Evolutionary conservation across 2,329 filamentous ascomycete genomes (phyloP).

Genomic region (Aspergillus transmontanensis): DNA sequence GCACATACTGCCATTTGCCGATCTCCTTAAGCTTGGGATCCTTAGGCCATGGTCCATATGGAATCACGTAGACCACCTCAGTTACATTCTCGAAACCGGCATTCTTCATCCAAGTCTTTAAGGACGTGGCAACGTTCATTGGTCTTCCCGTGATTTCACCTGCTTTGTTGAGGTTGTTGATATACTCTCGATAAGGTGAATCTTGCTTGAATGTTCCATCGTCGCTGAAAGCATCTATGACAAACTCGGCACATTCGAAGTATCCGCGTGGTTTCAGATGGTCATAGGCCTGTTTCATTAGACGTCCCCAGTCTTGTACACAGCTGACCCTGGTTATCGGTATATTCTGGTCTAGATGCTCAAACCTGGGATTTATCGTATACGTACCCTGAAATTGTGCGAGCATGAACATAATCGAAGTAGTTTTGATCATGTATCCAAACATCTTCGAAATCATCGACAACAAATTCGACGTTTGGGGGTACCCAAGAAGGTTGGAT

Average conservation of each 20-base stretch:
- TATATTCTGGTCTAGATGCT: too few relatives aligned
- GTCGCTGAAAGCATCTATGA: conserved; percentile 25
- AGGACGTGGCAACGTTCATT: not conserved
- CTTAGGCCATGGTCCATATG: conserved; percentile 29
- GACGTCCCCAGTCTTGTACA: not conserved
- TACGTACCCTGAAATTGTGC: not conserved
- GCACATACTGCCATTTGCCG: conserved; percentile 14
- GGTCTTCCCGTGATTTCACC: not conserved
- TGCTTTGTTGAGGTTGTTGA: not conserved
- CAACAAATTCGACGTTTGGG: conserved; percentile 33
- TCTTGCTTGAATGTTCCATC: conserved; percentile 21
- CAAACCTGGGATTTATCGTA: not conserved
- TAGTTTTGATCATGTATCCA: conserved; percentile 13
- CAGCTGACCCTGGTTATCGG: not conserved
- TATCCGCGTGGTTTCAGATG: conserved; percentile 35
- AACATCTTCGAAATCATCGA: conserved; percentile 31
- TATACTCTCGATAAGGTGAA: not conserved
- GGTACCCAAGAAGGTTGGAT: conserved; percentile 49
- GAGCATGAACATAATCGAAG: not conserved
- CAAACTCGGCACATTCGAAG: conserved; percentile 29
- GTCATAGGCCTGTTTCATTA: conserved; percentile 13
- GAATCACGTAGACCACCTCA: not conserved
- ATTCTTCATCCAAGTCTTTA: not conserved
- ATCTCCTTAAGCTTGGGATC: conserved; percentile 30
- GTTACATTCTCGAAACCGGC: not conserved